Percentiles rank a stretch among this genome's conserved stretches.
These are phyloP conservation scores for Boletellus deceptivus DNA, from an alignment of 1,284 basidiomycete genomes.

Conservation along the genomic window DNA sequence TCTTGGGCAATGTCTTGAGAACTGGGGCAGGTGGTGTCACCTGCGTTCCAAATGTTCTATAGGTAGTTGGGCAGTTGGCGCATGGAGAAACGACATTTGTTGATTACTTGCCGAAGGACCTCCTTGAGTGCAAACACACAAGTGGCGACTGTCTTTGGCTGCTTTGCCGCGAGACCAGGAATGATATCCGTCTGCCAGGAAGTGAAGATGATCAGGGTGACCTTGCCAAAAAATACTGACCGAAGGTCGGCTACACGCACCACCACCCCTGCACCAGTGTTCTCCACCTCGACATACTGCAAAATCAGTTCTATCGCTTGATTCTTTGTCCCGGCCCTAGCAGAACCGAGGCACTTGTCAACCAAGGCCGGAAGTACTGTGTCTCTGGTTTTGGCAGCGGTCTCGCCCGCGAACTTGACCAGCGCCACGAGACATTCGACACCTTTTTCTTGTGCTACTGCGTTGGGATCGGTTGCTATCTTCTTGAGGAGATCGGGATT, in stretches of 20 bases:
- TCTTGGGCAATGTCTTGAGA: conserved; percentile 86
- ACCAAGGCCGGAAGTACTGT: conserved; percentile 86
- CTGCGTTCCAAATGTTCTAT: conserved; percentile 81
- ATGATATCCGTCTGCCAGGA: conserved; percentile 71
- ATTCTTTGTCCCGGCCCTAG: conserved; percentile 88
- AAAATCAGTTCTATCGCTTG: conserved; percentile 85
- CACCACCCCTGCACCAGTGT: conserved; percentile 82
- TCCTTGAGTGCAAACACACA: conserved; percentile 82
- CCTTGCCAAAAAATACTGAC: conserved; percentile 16
- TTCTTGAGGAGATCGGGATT: conserved; percentile 81
- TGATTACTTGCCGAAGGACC: conserved; percentile 47
- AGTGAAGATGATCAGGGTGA: conserved; percentile 27
- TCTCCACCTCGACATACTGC: conserved; percentile 94
- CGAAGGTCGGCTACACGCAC: conserved; percentile 54
- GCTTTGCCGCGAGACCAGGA: conserved; percentile 86
- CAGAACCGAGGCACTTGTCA: conserved; percentile 94
- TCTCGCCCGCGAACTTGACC: conserved; percentile 90
- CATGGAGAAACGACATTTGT: conserved; percentile 2
- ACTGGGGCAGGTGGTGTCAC: conserved; percentile 76
- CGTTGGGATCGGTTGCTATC: conserved; percentile 90
- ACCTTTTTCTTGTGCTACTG: conserved; percentile 97
- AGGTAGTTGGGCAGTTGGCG: background rate
- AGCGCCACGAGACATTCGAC: conserved; percentile 84
- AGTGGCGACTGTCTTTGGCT: conserved; percentile 91
- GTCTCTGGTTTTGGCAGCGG: conserved; percentile 77